Evolutionary conservation across 495 filamentous ascomycete genomes (phyloP).

Genomic region (Corynascus novoguineensis): DNA sequence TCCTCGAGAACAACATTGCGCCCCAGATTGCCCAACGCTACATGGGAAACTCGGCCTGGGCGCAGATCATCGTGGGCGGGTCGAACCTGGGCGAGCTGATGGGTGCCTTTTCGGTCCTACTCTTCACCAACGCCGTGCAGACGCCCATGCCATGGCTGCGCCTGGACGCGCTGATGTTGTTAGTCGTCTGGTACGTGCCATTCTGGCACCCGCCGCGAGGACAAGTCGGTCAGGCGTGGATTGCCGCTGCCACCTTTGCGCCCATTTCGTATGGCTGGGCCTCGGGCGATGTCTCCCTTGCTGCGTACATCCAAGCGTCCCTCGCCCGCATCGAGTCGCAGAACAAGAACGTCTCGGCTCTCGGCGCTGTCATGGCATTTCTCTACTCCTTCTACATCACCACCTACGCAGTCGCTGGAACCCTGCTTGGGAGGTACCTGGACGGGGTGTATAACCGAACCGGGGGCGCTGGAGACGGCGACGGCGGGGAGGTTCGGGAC

Average conservation of each 20-base stretch:
- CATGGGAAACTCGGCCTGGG: conserved; percentile 37
- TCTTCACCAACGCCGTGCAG: conserved; percentile 37
- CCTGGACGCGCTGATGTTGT: conserved; percentile 35
- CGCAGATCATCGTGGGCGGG: conserved; percentile 44
- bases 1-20: conserved; percentile 41
- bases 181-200: conserved; percentile 40
- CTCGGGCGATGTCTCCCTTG: conserved; percentile 42
- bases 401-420: conserved; percentile 37
- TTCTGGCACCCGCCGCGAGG: conserved; percentile 26
- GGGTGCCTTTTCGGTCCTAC: conserved; percentile 38
- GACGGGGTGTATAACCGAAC: conserved; percentile 30
- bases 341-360: conserved; percentile 38
- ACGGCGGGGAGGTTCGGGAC: conserved; percentile 17
- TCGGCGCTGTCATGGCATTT: conserved; percentile 46
- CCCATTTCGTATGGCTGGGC: conserved; percentile 47
- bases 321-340: conserved; percentile 34
- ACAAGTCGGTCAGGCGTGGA: conserved; percentile 35
- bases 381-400: conserved; percentile 44
- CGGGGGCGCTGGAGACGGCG: conserved; percentile 21
- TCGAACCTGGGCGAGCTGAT: conserved; percentile 43
- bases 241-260: conserved; percentile 38
- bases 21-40: conserved; percentile 39
- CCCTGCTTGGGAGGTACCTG: conserved; percentile 39
- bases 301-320: conserved; percentile 42
- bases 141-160: conserved; percentile 45